These are phyloP conservation scores for Neurospora crassa DNA, from an alignment of 2,329 filamentous ascomycete species.

Conservation along the genomic window DNA sequence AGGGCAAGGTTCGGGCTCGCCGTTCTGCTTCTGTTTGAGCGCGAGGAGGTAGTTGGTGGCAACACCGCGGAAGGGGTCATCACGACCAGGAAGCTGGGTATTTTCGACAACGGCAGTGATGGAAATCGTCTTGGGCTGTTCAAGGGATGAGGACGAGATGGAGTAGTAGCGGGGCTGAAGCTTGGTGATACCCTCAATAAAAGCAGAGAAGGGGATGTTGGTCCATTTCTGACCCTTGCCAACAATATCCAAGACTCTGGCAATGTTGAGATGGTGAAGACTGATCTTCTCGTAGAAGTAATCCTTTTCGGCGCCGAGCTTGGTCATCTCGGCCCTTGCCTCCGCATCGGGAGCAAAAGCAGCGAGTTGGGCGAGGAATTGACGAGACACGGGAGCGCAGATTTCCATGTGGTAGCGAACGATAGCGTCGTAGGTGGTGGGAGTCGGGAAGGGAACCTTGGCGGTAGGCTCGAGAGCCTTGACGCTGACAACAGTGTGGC, in stretches of 20 bases:
- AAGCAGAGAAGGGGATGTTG: slow-evolving; percentile 82
- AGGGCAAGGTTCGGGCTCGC: slow-evolving; percentile 69
- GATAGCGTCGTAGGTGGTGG: slow-evolving; percentile 91
- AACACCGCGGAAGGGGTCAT: slow-evolving; percentile 78
- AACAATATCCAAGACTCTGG: slow-evolving; percentile 68
- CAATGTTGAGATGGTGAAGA: slow-evolving; percentile 78
- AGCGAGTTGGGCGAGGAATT: slow-evolving; percentile 80
- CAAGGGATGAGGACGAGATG: slow-evolving; percentile 91
- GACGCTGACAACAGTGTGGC: slow-evolving; percentile 72
- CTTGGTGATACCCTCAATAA: slow-evolving; percentile 90
- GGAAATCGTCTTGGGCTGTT: slow-evolving; percentile 90
- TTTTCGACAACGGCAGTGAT: slow-evolving; percentile 93
- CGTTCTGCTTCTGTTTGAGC: slow-evolving; percentile 93
- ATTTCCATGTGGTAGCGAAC: slow-evolving; percentile 96
- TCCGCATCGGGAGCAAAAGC: slow-evolving; percentile 81
- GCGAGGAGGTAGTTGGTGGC: slow-evolving; percentile 95
- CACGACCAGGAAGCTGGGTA: slow-evolving; percentile 63
- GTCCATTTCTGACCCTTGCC: slow-evolving; percentile 68
- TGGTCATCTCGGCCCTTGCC: slow-evolving; percentile 78
- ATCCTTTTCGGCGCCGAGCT: slow-evolving; percentile 85
- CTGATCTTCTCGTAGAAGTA: slow-evolving; percentile 85
- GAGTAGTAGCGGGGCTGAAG: slow-evolving; percentile 98
- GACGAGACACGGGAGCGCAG: slow-evolving; percentile 87
- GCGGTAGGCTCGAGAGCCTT: slow-evolving; percentile 90
- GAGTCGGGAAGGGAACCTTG: slow-evolving; percentile 94